A percentile compares a stretch with the other conserved stretches of the same genome.
Evolutionary conservation across 495 filamentous ascomycete species (phyloP).

Genomic region (Aspergillus steynii): DNA sequence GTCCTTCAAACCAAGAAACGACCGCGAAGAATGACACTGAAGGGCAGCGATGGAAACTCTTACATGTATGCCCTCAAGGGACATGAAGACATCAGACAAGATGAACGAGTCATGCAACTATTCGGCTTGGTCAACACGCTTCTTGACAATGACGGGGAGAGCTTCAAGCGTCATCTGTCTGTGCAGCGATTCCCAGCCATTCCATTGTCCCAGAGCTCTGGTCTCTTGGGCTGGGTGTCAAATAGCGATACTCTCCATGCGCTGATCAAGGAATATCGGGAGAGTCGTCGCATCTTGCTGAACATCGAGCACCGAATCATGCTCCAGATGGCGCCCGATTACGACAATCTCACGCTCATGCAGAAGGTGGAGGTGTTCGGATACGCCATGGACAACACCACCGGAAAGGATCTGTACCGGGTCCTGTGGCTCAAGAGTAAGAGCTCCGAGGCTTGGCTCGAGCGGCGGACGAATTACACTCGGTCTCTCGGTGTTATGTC

Average conservation of each 20-base stretch:
- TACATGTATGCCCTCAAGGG: conserved; percentile 93
- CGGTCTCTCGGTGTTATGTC: conserved; percentile 97
- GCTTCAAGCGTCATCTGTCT: conserved; percentile 92
- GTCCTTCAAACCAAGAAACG: conserved; percentile 98
- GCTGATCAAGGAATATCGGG: conserved; percentile 94
- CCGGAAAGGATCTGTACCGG: conserved; percentile 95
- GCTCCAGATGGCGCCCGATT: conserved; percentile 99
- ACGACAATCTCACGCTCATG: conserved; percentile 97
- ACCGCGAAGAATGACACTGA: conserved; percentile 82
- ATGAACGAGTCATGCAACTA: conserved; percentile 98
- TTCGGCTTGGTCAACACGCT: conserved; percentile 96
- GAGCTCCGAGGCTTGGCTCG: conserved; percentile 95
- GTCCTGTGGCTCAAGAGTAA: conserved; percentile 98
- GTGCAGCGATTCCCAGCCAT: conserved; percentile 95
- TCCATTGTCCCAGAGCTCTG: conserved; percentile 92
- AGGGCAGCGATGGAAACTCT: conserved; percentile 79
- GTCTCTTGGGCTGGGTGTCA: conserved; percentile 93
- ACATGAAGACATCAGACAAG: conserved; percentile 97
- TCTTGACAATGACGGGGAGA: conserved; percentile 87
- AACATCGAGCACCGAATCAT: conserved; percentile 99
- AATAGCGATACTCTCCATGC: conserved; percentile 97
- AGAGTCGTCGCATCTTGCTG: conserved; percentile 92
- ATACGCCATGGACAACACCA: conserved; percentile 98
- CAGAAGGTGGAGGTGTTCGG: conserved; percentile 99
- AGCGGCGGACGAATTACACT: conserved; percentile 95